These are phyloP conservation scores for Tetrapyrgos nigripes DNA, from an alignment of 1,284 basidiomycete species.

Conservation along the genomic window DNA sequence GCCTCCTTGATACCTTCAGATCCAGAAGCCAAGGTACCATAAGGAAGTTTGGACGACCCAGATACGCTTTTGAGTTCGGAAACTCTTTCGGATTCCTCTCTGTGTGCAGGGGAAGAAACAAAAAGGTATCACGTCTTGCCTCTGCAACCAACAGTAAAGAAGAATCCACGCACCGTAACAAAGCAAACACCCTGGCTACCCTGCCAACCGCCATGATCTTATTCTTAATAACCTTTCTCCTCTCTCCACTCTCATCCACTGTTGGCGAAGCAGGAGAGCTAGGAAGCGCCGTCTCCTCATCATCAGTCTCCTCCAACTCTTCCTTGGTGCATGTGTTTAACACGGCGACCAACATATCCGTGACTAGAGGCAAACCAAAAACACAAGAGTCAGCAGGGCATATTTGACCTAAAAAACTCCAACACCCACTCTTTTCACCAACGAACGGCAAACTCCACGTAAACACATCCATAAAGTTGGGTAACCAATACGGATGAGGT, in stretches of 20 bases:
- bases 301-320: conserved; percentile 90
- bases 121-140: background rate
- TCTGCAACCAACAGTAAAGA: background rate
- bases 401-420: background rate
- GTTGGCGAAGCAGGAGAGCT: conserved; percentile 41
- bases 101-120: conserved; percentile 41
- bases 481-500: conserved; percentile 94
- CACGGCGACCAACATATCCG: conserved; percentile 96
- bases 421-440: conserved; percentile 87
- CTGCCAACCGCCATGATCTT: conserved; percentile 98
- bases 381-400: conserved; percentile 9
- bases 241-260: conserved; percentile 69
- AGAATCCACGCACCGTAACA: conserved; percentile 75
- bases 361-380: conserved; percentile 56
- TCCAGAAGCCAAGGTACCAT: conserved; percentile 87
- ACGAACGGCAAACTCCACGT: conserved; percentile 93
- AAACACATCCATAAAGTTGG: conserved; percentile 96
- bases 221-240: conserved; percentile 90
- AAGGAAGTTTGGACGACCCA: conserved; percentile 82
- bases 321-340: conserved; percentile 95
- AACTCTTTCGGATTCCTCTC: conserved; percentile 97
- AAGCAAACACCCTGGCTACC: conserved; percentile 95
- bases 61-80: conserved; percentile 95
- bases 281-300: conserved; percentile 42
- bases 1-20: conserved; percentile 97